Base-by-base conservation (phyloP, 2,329 filamentous ascomycete species). In the Bipolaris oryzae region DNA sequence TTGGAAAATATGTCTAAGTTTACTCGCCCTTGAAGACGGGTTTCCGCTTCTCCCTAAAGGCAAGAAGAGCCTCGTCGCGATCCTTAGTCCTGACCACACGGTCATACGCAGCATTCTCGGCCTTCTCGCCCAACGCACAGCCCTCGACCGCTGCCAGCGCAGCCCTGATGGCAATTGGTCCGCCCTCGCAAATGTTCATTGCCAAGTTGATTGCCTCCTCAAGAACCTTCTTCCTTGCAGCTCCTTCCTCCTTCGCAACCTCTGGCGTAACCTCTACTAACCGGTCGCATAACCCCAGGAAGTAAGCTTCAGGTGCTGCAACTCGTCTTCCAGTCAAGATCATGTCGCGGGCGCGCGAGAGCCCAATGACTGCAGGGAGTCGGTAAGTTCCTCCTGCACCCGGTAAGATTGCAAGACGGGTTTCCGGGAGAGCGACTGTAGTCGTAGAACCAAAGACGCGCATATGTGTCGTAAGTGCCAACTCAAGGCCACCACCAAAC, bases 331-430 rank as follows among this genome's bases (percentile, higher is more conserved):
- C 95, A 0, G 94, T 98, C 7, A 98, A 81, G 49, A 98, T 89
- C 68, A 98, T 80, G 76, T 99, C 94, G 48, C 93, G 84, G n/a
- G 95, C 95, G 53, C 92, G 87, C 23, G 84, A 82, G 21, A 89
- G 79, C 5, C 95, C 95, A 63, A 99, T 89, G 18, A 99, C 78
- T 7, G 84, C 85, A 1, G 92, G 92, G 0, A 99, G 86, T 9
- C 95, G 88, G 76, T 92, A 91, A 1, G 94, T 98, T 58, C 94
- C 95, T 41, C 95, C 95, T 2, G 94, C 95, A 57, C 95, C 95
- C 3, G 95, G 95, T 63, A 99, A 90, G 74, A 99, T 99, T 53
- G 90, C 95, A 2, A 99, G 84, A 2, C 93, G 85, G 1, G 95
- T 98, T 76, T 99, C 95, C 1, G 95, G 95, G 5, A 98, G 85